A percentile compares a stretch with the other conserved stretches of the same genome.
Evolutionary conservation across 768 basidiomycete genomes (phyloP).

Genomic region (Strobilomyces confusus): DNA sequence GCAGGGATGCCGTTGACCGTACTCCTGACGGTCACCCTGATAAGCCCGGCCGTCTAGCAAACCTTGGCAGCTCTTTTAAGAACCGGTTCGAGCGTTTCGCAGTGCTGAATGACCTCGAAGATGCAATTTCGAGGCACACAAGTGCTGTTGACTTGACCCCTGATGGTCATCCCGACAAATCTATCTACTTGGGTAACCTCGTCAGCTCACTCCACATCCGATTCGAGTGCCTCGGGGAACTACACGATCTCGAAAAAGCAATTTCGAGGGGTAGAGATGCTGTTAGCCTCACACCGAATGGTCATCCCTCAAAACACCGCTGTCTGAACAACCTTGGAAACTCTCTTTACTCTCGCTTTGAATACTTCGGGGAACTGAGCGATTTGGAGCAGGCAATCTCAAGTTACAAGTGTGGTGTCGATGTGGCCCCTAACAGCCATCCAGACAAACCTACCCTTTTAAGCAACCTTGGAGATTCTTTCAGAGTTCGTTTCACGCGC

Average conservation of each 20-base stretch:
- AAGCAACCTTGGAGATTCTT: background rate
- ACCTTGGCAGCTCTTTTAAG: no score
- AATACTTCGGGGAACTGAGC: background rate
- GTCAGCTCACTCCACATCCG: background rate
- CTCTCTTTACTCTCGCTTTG: background rate
- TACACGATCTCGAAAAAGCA: background rate
- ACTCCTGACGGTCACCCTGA: no score
- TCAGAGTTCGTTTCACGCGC: no score
- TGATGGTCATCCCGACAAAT: no score
- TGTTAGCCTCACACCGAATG: background rate
- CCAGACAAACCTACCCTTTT: background rate
- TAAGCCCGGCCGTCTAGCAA: no score
- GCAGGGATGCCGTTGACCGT: no score
- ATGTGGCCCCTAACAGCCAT: background rate
- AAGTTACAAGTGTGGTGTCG: background rate
- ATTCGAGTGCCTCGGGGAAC: background rate
- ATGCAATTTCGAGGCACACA: no score
- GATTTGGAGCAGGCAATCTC: background rate
- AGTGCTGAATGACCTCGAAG: no score
- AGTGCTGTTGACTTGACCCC: no score
- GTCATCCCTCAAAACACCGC: background rate
- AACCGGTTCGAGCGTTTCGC: no score
- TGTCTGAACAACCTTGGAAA: background rate
- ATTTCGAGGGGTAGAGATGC: background rate
- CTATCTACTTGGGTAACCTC: no score